Conservation (phyloP, 257 asterid genomes). For the Sherardia arvensis region DNA sequence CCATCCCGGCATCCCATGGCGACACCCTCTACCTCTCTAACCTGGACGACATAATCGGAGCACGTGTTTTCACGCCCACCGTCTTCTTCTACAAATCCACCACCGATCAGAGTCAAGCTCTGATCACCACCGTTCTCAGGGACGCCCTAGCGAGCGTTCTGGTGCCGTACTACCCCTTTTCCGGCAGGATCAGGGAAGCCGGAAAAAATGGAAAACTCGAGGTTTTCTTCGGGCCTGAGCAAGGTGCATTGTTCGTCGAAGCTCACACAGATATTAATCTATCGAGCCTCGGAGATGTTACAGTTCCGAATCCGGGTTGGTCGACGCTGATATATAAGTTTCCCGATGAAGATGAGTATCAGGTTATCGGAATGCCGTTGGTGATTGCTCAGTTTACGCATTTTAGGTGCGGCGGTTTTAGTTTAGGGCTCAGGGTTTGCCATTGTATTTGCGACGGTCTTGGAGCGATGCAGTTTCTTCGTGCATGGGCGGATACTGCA, state of each 20-base stretch:
- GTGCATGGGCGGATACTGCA: constrained; percentile 73
- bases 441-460: constrained; percentile 88
- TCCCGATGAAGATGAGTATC: constrained; percentile 60
- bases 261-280: constrained; percentile 47
- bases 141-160: constrained; percentile 53
- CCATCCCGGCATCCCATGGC: constrained; percentile 23
- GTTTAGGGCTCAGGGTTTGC: constrained; percentile 75
- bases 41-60: constrained; percentile 84
- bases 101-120: constrained; percentile 6
- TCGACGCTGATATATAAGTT: constrained; percentile 44
- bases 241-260: constrained; percentile 66
- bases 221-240: constrained; percentile 55
- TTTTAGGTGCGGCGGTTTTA: constrained; percentile 70
- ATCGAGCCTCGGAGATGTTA: constrained; percentile 54
- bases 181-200: constrained; percentile 64
- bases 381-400: constrained; percentile 70
- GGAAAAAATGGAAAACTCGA: constrained; percentile 58
- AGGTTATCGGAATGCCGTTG: constrained; percentile 80
- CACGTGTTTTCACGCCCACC: constrained; percentile 74
- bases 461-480: constrained; percentile 83
- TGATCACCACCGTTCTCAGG: constrained; percentile 27
- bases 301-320: constrained; percentile 83
- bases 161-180: constrained; percentile 76
- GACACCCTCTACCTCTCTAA: constrained; percentile 74
- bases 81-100: constrained; percentile 49